Conservation (phyloP, 371 early-diverging fungal genomes). For the Actinomortierella wolfii region DNA sequence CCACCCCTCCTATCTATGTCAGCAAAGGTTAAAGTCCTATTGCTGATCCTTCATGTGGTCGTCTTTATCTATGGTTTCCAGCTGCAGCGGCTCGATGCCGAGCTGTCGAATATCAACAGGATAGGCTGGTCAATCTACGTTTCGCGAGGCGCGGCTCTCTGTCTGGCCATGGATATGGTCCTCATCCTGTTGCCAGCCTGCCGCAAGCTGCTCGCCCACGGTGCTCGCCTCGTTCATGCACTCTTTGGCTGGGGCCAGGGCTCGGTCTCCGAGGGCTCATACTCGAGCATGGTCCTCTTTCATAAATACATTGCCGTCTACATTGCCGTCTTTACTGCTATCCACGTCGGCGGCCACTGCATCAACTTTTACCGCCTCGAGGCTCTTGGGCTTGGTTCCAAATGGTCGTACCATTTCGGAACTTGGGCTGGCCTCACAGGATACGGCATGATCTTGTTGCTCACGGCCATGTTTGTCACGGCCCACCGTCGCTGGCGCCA, state of each 20-base stretch:
- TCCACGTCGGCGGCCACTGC: constrained; percentile 67
- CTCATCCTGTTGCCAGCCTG: constrained; percentile 81
- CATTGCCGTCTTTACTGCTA: constrained; percentile 58
- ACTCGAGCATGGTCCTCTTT: constrained; percentile 51
- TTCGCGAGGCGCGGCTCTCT: constrained; percentile 60
- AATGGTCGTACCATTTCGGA: constrained; percentile 52
- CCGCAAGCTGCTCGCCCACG: constrained; percentile 72
- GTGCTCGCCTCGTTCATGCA: constrained; percentile 52
- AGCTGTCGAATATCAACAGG: constrained; percentile 50
- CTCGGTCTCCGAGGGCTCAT: constrained; percentile 37
- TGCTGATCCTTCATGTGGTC: constrained; percentile 39
- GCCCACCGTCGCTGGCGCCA: constrained; percentile 58
- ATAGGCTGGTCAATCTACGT: constrained; percentile 51
- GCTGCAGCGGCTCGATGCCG: constrained; percentile 49
- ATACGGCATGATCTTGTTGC: constrained; percentile 63
- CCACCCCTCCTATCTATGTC: constrained; percentile 20
- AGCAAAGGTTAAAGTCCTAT: constrained; percentile 9
- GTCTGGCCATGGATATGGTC: constrained; percentile 57
- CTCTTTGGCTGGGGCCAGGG: constrained; percentile 68
- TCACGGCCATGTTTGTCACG: constrained; percentile 63
- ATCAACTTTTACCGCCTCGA: constrained; percentile 54
- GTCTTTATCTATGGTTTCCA: constrained; percentile 51
- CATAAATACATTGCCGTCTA: constrained; percentile 69
- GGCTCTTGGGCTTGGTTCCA: constrained; percentile 25
- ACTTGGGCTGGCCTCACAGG: constrained; percentile 68